These are phyloP conservation scores for Plasmodium gallinaceum DNA, from an alignment of 169 alveolate species.

Conservation along the genomic window DNA sequence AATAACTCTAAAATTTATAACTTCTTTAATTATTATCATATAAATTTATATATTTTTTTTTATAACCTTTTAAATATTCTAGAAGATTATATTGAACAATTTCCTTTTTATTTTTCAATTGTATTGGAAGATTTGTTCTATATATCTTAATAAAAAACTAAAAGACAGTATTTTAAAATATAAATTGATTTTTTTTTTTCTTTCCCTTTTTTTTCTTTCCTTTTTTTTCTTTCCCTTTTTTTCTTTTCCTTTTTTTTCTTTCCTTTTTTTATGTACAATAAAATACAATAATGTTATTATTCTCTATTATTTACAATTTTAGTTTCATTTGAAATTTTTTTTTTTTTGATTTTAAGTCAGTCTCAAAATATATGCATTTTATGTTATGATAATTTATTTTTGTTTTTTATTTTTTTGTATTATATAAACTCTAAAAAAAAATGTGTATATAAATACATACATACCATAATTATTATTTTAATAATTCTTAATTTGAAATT, in stretches of 20 bases:
- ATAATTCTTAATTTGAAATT: neutral
- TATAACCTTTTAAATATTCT: conserved; percentile 17
- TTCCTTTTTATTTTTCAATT: conserved; percentile 54
- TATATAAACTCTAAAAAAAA: neutral
- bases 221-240: too few species aligned
- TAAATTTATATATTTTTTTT: conserved; percentile 32
- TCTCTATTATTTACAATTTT: too few species aligned
- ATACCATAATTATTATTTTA: neutral
- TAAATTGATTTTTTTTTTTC: too few species aligned
- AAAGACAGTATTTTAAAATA: too few species aligned
- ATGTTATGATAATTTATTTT: neutral
- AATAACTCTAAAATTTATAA: neutral
- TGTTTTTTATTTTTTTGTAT: neutral
- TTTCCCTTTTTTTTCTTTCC: too few species aligned
- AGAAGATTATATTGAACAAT: conserved; percentile 37
- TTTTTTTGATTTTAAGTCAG: too few species aligned
- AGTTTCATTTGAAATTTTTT: too few species aligned
- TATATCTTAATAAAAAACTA: neutral
- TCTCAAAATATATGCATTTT: neutral
- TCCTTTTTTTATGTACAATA: too few species aligned
- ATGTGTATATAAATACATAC: too few species aligned
- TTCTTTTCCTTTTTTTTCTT: too few species aligned
- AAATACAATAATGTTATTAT: too few species aligned
- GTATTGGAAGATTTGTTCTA: conserved; percentile 22
- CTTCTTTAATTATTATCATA: conserved; percentile 21